These are phyloP conservation scores for Oxyria digyna DNA, from an alignment of 148 eudicot genomes.

Conservation along the genomic window DNA sequence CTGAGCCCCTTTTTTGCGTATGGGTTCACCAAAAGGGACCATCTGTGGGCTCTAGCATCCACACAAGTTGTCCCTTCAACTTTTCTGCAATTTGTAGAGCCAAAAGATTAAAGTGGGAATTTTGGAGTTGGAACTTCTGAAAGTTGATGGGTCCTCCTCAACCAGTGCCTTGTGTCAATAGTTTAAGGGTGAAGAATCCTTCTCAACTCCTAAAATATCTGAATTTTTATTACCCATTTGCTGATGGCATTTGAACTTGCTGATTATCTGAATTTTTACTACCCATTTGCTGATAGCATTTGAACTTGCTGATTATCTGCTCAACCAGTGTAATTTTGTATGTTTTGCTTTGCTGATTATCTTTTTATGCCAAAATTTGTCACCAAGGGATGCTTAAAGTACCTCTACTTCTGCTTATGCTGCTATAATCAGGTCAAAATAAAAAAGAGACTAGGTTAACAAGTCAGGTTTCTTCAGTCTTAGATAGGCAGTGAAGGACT, in stretches of 20 bases:
- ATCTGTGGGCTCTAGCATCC: too few species aligned
- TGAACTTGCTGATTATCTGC: neutral
- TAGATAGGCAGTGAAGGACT: neutral
- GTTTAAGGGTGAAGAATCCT: neutral
- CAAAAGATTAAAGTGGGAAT: neutral
- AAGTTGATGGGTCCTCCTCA: conserved; percentile 6
- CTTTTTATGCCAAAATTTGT: neutral
- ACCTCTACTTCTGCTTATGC: neutral
- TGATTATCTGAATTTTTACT: neutral
- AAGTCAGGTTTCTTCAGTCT: neutral
- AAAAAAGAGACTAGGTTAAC: neutral
- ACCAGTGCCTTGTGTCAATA: neutral
- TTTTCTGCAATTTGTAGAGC: neutral
- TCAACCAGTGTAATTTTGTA: too few species aligned
- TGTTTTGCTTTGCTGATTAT: neutral
- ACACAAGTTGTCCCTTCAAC: neutral
- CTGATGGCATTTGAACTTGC: neutral
- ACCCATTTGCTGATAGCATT: neutral
- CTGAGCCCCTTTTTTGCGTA: neutral
- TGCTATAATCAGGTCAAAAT: neutral
- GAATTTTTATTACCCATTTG: neutral
- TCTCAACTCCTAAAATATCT: neutral
- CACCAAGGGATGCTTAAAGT: neutral
- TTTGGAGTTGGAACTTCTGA: conserved; percentile 1
- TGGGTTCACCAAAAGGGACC: neutral